Evolutionary conservation across 345 rosid genomes (phyloP), one percentile per base, ranked within the genome.

Genomic region (Cardiospermum halicacabum): DNA sequence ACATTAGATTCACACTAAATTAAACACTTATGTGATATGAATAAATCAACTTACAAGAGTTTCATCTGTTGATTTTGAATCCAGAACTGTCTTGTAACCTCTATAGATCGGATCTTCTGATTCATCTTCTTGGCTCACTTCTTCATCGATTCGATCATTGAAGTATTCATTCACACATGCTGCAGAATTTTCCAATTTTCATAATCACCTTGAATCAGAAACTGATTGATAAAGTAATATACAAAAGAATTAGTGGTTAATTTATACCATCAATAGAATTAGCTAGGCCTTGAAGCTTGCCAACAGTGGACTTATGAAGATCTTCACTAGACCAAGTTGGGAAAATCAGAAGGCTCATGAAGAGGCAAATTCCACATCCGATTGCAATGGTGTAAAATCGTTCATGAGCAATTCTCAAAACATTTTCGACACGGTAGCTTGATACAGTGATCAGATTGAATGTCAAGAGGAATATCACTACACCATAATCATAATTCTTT

Each of bases 261-360:
- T n/a, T n/a, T n/a, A 28, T 72, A 88, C 98, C 96, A 79, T 88
- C 85, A 3, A 90, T 86, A 28, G 85, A 86, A 32, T 70, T 79
- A 15, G 91, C 92, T 1, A 90, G 86, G 27, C 88, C 89, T 82
- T 84, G 86, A 31, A 93, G 85, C 79, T 88, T 93, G 67, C 54
- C 70, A 0, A 78, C 83, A 2, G 96, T 88, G 65, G 85, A 75
- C 34, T 78, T 84, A 34, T 93, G 97, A 26, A 93, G 89, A 72
- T 88, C 91, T 72, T 88, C 89, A 12, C 96, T 91, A 0, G 99
- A 90, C 99, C 97, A 94, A 70, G 61, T 82, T 0, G 97, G 99
- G 54, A 86, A 82, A 34, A 91, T 58, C 18, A 94, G 10, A 56
- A 90, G 82, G 47, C 82, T 79, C 92, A 81, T 86, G 78, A 85